Evolutionary conservation across 2,329 filamentous ascomycete genomes (phyloP), one percentile per base, ranked within the genome.

Genomic region (Pyricularia pennisetigena): DNA sequence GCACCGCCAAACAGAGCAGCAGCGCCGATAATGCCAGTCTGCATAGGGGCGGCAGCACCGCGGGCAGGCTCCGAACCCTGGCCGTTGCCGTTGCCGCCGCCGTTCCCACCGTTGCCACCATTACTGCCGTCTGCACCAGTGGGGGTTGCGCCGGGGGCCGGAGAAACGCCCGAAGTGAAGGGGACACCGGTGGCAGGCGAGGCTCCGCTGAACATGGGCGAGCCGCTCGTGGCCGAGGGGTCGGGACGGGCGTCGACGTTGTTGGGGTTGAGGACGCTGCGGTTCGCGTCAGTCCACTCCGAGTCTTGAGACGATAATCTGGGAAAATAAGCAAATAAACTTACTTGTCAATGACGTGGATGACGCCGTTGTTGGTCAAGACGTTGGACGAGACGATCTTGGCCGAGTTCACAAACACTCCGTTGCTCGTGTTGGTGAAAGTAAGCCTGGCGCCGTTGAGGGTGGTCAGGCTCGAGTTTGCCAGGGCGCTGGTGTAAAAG

Each of bases 341-440:
- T 74, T 76, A 85, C 84, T 80, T 79, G 73, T 90, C 86, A 54
- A 87, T 79, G 16, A 87, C 78, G 71, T 88, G 85, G 3, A 86
- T 75, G 1, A 88, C 85, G 29, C 86, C 86, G 70, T 87, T 87
- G 35, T 78, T 78, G 12, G 83, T 75, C 5, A 88, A 75, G 2
- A 85, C 76, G 72, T 88, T 80, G 1, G 81, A 75, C 1, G 78
- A 75, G 2, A 83, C 76, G 35, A 88, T 79, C 70, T 79, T 78
- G 2, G 85, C 85, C 1, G 78, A 76, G 72, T 86, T 85, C 68
- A 83, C 79, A 71, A 79, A 86, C 24, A 80, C 74, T 2, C 73
- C 74, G 14, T 78, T 80, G 65, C 79, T 75, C 64, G 78, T 72
- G 6, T 82, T 74, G 3, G 76, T 77, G 64, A 87, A 78, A 16